Evolutionary conservation across 192 early-diverging fungal genomes (phyloP), one percentile per base, ranked within the genome.

Genomic region (Podochytrium sp.): DNA sequence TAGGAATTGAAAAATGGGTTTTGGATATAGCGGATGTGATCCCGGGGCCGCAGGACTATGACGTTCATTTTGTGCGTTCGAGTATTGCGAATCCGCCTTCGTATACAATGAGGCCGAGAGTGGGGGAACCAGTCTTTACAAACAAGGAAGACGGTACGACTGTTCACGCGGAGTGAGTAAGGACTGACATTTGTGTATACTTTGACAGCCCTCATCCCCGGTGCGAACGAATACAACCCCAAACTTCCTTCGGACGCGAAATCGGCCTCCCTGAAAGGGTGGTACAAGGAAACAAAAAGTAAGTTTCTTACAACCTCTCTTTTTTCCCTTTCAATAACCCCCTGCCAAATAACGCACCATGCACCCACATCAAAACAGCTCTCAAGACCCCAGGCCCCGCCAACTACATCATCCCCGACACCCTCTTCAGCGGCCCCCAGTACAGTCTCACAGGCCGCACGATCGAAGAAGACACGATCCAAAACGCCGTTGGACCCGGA

Each of bases 321-420:
- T n/a, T n/a, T n/a, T n/a, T n/a, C n/a, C n/a, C n/a, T n/a, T n/a
- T n/a, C n/a, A n/a, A n/a, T n/a, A n/a, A n/a, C n/a, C n/a, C n/a
- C n/a, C n/a, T n/a, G n/a, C n/a, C n/a, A n/a, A n/a, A n/a, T n/a
- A n/a, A n/a, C n/a, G n/a, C n/a, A n/a, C n/a, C n/a, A n/a, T 32
- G 35, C 7, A 47, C 7, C 43, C 7, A 47, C 20, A 7, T 7
- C 43, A 47, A 47, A 23, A 55, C 47, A 83, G 80, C 79, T 10
- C 32, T 84, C 39, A 84, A 84, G 67, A 87, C 85, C 10, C 85
- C 85, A 33, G 85, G 85, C 3, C 85, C 85, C 10, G 85, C 85
- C 7, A 87, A 84, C 61, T 87, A 84, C 67, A 80, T 87, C 60
- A 83, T 84, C 40, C 85, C 82, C 16, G 68, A 73, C 16, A 67